Conservation (phyloP, 202 grass and related monocot species). For the Bolboschoenoplectus hybrid region DNA sequence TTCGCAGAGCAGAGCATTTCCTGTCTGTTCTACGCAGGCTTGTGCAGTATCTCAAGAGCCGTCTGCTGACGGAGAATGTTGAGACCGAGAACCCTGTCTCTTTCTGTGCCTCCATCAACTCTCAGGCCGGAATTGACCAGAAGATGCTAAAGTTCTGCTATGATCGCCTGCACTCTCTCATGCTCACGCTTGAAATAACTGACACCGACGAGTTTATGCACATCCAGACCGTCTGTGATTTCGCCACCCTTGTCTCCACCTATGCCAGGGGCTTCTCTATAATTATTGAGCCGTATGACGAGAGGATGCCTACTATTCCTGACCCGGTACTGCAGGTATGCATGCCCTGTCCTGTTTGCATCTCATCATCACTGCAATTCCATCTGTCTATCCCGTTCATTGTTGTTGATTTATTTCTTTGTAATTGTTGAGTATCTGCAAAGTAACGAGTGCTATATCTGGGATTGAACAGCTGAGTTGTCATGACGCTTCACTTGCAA, state of each 20-base stretch:
- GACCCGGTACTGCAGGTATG: slow-evolving; percentile 86
- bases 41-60: slow-evolving; percentile 69
- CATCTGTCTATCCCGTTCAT: neutral
- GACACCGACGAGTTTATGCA: slow-evolving; percentile 90
- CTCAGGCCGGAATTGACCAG: slow-evolving; percentile 89
- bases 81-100: slow-evolving; percentile 84
- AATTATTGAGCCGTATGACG: slow-evolving; percentile 92
- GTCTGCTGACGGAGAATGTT: slow-evolving; percentile 77
- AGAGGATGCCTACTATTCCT: slow-evolving; percentile 90
- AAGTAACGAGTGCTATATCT: slow-evolving; percentile 26
- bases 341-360: slow-evolving; percentile 10
- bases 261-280: slow-evolving; percentile 91
- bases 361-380: slow-evolving; percentile 14
- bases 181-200: slow-evolving; percentile 89
- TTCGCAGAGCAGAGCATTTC: slow-evolving; percentile 89
- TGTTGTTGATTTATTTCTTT: neutral
- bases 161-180: slow-evolving; percentile 77
- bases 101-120: slow-evolving; percentile 73
- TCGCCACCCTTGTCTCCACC: slow-evolving; percentile 82
- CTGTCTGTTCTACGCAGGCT: slow-evolving; percentile 75
- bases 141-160: slow-evolving; percentile 98
- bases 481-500: slow-evolving; percentile 93
- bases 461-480: slow-evolving; percentile 76
- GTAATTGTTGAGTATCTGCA: slow-evolving; percentile 28
- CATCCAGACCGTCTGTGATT: slow-evolving; percentile 94